phyloP scores from a whole-genome alignment of 768 basidiomycete genomes.

The Hygrophoropsis aurantiaca region DNA sequence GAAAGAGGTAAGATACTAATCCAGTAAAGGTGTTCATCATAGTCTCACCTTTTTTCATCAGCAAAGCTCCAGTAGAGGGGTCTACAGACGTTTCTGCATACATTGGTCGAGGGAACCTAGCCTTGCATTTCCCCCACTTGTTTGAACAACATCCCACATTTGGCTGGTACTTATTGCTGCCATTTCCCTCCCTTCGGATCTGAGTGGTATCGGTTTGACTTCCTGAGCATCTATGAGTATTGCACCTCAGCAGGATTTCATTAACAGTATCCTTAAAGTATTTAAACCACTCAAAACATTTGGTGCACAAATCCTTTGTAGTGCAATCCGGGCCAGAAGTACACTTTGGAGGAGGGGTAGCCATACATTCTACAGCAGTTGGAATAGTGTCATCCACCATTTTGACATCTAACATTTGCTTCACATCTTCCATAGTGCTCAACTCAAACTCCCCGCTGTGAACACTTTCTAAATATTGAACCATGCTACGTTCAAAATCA shows the following conservation, averaged over 20 bases:
- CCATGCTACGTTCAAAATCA: constrained; percentile 6
- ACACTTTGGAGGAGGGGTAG: too few relatives aligned
- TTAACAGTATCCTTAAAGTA: too few relatives aligned
- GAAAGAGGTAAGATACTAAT: constrained; percentile 29
- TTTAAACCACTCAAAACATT: too few relatives aligned
- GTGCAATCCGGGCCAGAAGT: too few relatives aligned
- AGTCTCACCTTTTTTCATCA: constrained; percentile 29
- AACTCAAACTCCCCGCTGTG: constrained; percentile 8
- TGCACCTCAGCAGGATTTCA: neutral
- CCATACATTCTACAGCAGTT: too few relatives aligned
- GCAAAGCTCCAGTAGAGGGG: constrained; percentile 22
- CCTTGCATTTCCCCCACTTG: constrained; percentile 28
- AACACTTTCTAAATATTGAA: constrained; percentile 5
- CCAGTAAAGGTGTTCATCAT: constrained; percentile 37
- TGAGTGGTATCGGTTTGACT: too few relatives aligned
- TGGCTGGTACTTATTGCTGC: neutral
- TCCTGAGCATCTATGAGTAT: neutral
- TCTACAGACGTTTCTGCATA: constrained; percentile 27
- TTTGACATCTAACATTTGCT: neutral
- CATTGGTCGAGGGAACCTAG: constrained; percentile 34
- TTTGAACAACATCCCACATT: constrained; percentile 25
- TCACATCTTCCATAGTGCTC: too few relatives aligned
- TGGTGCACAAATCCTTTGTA: too few relatives aligned
- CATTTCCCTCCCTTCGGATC: constrained; percentile 1
- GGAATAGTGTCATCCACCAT: too few relatives aligned